Conservation (phyloP, 345 rosid genomes). For the Erodium maritimum region DNA sequence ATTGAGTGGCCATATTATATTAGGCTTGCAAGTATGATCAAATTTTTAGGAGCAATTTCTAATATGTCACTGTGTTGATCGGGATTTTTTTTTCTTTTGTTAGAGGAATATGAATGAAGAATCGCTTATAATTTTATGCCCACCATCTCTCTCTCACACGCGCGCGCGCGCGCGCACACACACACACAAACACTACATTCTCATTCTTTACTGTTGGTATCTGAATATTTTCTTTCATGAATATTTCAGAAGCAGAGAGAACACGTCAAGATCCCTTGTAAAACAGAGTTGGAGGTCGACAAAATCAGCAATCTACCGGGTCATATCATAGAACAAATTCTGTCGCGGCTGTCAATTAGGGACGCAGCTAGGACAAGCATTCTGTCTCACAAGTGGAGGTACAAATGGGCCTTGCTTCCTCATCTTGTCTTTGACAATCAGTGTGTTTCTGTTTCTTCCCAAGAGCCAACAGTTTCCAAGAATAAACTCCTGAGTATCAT, state of each 20-base stretch:
- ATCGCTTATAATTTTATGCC: not conserved
- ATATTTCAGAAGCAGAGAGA: slow-evolving; percentile 44
- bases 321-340: slow-evolving; percentile 1
- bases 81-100: not conserved
- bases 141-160: not conserved
- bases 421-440: slow-evolving; percentile 45
- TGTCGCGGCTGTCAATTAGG: slow-evolving; percentile 1
- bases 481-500: slow-evolving; percentile 40
- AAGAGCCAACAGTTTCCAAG: slow-evolving; percentile 35
- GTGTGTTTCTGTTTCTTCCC: slow-evolving; percentile 29
- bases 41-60: not conserved
- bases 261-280: slow-evolving; percentile 31
- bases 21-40: not conserved
- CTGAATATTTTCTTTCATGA: slow-evolving; percentile 5
- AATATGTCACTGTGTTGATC: not conserved
- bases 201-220: not conserved
- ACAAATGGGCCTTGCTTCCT: slow-evolving; percentile 38
- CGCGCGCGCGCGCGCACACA: not conserved
- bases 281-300: slow-evolving; percentile 32
- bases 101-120: not conserved
- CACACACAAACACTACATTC: not conserved
- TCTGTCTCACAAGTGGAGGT: slow-evolving; percentile 8
- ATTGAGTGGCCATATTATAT: not conserved
- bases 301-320: slow-evolving; percentile 39
- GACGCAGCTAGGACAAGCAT: slow-evolving; percentile 7